Evolutionary conservation across 371 early-diverging fungal genomes (phyloP).

Genomic region (Lichtheimia hyalospora): DNA sequence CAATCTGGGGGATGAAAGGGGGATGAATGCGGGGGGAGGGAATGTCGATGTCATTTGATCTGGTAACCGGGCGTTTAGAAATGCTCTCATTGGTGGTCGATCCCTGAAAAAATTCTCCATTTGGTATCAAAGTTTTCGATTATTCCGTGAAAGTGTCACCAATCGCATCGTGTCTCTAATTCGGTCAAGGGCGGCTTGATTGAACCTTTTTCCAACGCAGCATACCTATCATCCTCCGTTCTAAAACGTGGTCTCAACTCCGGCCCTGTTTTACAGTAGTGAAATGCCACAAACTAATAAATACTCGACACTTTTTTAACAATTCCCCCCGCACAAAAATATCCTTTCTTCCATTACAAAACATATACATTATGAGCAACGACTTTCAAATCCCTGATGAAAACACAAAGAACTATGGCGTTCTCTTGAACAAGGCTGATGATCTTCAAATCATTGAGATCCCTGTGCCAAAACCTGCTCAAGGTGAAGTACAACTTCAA

Average conservation of each 20-base stretch:
- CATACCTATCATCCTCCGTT: neutral
- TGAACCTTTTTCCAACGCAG: conserved; percentile 8
- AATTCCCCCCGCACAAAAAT: neutral
- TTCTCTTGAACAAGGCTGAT: conserved; percentile 33
- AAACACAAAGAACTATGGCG: conserved; percentile 32
- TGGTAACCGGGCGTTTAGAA: neutral
- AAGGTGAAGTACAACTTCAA: conserved; percentile 38
- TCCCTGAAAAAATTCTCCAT: conserved; percentile 20
- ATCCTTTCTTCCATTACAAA: neutral
- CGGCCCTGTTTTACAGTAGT: conserved; percentile 2
- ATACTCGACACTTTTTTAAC: conserved; percentile 8
- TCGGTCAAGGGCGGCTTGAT: conserved; percentile 1
- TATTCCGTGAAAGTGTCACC: conserved; percentile 13
- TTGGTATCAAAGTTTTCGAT: conserved; percentile 18
- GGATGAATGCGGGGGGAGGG: neutral
- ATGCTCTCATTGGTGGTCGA: conserved; percentile 7
- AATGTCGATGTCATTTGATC: too few relatives aligned
- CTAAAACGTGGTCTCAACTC: conserved; percentile 11
- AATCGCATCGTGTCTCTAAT: conserved; percentile 3
- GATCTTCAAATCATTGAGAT: conserved; percentile 40
- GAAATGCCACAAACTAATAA: conserved; percentile 4
- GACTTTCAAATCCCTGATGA: conserved; percentile 15
- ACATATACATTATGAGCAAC: neutral
- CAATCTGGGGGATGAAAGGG: neutral
- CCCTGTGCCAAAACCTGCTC: conserved; percentile 30